phyloP scores from a whole-genome alignment of 192 early-diverging fungal genomes.

The Podila epicladia region DNA sequence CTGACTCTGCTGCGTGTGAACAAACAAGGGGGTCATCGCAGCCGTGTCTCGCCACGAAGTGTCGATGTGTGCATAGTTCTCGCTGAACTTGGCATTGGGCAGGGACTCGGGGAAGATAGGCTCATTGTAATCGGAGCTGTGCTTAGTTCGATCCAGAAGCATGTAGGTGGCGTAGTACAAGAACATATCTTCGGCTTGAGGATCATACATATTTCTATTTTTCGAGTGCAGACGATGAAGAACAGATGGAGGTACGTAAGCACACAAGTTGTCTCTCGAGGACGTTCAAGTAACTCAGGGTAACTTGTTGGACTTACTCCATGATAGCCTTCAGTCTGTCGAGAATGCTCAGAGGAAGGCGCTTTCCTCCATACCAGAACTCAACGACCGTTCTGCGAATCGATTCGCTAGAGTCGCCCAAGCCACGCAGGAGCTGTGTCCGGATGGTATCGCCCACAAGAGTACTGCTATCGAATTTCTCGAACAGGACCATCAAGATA shows the following conservation, averaged over 20 bases:
- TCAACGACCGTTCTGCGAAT: conserved; percentile 47
- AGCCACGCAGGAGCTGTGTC: conserved; percentile 55
- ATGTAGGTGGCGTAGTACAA: conserved; percentile 67
- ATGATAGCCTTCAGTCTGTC: conserved; percentile 45
- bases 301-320: conserved; percentile 29
- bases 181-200: conserved; percentile 71
- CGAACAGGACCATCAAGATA: conserved; percentile 52
- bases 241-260: background rate
- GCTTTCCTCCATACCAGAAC: conserved; percentile 54
- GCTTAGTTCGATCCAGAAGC: conserved; percentile 66
- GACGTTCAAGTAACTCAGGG: background rate
- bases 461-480: background rate
- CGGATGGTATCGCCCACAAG: conserved; percentile 30
- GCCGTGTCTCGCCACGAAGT: conserved; percentile 62
- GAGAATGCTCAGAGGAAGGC: conserved; percentile 47
- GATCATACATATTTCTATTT: conserved; percentile 65
- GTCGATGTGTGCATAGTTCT: conserved; percentile 64
- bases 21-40: conserved; percentile 73
- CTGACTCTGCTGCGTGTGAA: conserved; percentile 57
- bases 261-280: too few relatives aligned
- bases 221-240: background rate
- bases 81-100: conserved; percentile 73
- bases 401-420: conserved; percentile 49
- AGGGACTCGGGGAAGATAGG: conserved; percentile 70
- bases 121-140: conserved; percentile 67